Evolutionary conservation across 108 stramenopile genomes (phyloP).

Genomic region (Nannochloropsis salina): DNA sequence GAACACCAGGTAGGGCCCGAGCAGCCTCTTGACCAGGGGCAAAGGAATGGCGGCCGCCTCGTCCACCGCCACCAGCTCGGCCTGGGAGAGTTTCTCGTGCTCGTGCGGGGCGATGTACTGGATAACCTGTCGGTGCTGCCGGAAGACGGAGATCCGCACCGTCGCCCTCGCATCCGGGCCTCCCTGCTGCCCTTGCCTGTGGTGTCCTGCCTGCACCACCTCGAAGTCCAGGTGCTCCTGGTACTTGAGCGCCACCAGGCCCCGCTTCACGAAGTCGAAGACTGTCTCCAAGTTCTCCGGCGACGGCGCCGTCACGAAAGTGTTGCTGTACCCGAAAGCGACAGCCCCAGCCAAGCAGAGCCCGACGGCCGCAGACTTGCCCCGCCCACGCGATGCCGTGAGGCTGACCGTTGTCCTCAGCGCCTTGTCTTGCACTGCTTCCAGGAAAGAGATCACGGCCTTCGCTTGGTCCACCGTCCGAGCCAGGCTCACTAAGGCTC

Average conservation of each 20-base stretch:
- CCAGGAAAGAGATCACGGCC: constrained; percentile 49
- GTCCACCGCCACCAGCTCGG: constrained; percentile 94
- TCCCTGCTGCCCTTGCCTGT: constrained; percentile 51
- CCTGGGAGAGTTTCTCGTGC: constrained; percentile 78
- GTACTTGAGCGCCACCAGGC: constrained; percentile 87
- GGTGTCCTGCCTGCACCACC: constrained; percentile 38
- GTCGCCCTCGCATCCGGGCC: constrained; percentile 76
- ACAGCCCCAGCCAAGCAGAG: constrained; percentile 91
- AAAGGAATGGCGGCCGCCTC: constrained; percentile 99
- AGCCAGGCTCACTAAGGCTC: constrained; percentile 78
- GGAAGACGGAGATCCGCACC: constrained; percentile 73
- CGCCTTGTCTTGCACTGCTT: constrained; percentile 27
- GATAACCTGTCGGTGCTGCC: constrained; percentile 80
- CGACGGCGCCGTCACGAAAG: constrained; percentile 92
- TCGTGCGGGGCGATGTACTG: constrained; percentile 77
- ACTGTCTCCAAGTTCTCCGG: constrained; percentile 93
- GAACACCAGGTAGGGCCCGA: constrained; percentile 71
- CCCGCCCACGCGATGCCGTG: constrained; percentile 72
- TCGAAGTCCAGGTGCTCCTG: constrained; percentile 93
- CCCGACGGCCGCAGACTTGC: constrained; percentile 97
- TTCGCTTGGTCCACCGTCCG: constrained; percentile 93
- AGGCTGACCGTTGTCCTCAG: constrained; percentile 39
- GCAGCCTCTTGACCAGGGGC: constrained; percentile 76
- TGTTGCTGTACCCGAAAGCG: constrained; percentile 84
- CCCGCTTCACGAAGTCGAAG: constrained; percentile 89